These are phyloP conservation scores for Rhexocercosporidium sp. DNA, from an alignment of 2,329 filamentous ascomycete genomes.

Conservation along the genomic window DNA sequence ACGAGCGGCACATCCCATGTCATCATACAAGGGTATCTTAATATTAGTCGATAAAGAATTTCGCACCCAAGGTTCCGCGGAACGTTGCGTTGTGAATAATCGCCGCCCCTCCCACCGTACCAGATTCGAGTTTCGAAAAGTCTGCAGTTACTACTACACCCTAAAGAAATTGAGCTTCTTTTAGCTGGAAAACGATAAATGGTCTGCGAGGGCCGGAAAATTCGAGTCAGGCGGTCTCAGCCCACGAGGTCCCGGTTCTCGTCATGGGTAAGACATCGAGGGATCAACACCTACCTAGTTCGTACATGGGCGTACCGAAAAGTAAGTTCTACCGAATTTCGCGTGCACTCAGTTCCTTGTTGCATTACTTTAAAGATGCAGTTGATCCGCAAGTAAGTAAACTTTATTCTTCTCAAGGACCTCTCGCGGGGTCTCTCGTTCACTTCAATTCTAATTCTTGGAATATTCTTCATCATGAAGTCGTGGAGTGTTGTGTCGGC, in stretches of 20 bases:
- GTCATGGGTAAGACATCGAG: constrained; percentile 1
- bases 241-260: background rate
- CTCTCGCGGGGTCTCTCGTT: too few relatives aligned
- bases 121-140: background rate
- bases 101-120: too few relatives aligned
- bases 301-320: background rate
- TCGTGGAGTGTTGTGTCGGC: background rate
- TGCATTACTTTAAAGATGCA: background rate
- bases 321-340: background rate
- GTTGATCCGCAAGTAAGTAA: background rate
- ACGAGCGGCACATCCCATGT: background rate
- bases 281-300: background rate
- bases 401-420: background rate
- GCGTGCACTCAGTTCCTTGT: background rate
- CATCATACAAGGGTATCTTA: too few relatives aligned
- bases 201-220: background rate
- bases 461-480: background rate
- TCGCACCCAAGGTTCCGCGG: background rate
- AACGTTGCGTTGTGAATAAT: background rate
- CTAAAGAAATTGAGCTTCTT: too few relatives aligned
- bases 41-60: too few relatives aligned
- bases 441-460: too few relatives aligned
- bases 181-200: background rate
- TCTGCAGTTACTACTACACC: too few relatives aligned
- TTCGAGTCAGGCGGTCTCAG: background rate